These are phyloP conservation scores for Ascochyta clinopodiicola DNA, from an alignment of 2,329 filamentous ascomycete species.

Conservation along the genomic window DNA sequence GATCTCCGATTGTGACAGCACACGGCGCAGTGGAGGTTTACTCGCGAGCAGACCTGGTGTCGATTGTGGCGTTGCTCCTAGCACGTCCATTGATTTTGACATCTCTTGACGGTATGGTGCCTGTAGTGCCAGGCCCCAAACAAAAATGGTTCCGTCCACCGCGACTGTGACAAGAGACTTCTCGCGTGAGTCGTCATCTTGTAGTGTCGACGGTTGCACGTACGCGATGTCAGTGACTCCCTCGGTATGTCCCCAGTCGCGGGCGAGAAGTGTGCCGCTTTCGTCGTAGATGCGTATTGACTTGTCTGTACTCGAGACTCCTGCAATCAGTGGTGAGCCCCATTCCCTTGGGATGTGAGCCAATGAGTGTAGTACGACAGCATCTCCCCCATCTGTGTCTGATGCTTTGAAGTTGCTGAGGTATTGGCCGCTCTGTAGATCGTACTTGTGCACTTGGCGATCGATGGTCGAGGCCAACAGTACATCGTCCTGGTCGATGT, in stretches of 20 bases:
- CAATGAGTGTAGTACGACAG: conserved; percentile 82
- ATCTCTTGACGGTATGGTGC: conserved; percentile 37
- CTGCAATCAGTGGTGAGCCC: conserved; percentile 74
- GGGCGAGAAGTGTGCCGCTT: conserved; percentile 77
- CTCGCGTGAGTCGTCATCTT: conserved; percentile 56
- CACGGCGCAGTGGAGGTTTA: conserved; percentile 79
- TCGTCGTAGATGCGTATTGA: conserved; percentile 91
- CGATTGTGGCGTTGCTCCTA: conserved; percentile 40
- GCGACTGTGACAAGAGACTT: conserved; percentile 56
- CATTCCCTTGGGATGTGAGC: conserved; percentile 64
- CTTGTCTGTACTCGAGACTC: conserved; percentile 94
- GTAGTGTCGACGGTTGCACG: conserved; percentile 49
- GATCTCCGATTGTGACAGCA: conserved; percentile 86
- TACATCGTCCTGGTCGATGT: conserved; percentile 64
- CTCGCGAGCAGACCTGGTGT: conserved; percentile 44
- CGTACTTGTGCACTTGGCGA: conserved; percentile 64
- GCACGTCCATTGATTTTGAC: conserved; percentile 47
- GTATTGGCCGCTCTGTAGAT: conserved; percentile 71
- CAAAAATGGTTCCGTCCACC: conserved; percentile 59
- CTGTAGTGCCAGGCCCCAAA: conserved; percentile 51
- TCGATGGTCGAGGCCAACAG: conserved; percentile 68
- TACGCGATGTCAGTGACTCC: conserved; percentile 86
- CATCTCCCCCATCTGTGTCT: conserved; percentile 79
- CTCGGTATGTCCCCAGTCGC: conserved; percentile 95
- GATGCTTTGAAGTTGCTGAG: conserved; percentile 79